Percentiles rank a stretch among this genome's conserved stretches.
Evolutionary conservation across 495 filamentous ascomycete genomes (phyloP).

Genomic region (Pseudoneurospora amorphoporcata): DNA sequence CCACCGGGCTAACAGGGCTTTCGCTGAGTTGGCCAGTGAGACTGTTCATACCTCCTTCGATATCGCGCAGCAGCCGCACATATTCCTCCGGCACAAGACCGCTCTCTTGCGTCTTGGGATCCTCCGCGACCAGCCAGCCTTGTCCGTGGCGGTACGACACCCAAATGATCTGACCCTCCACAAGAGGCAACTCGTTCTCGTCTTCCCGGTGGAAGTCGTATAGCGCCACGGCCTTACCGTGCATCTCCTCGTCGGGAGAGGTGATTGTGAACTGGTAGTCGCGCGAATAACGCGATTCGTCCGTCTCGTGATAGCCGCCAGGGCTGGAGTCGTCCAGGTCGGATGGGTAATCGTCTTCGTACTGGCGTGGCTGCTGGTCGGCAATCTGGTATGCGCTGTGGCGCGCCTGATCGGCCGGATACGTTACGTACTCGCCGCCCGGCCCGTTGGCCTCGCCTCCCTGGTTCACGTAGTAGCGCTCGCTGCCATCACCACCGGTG

Average conservation of each 20-base stretch:
- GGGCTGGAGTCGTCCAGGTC: constrained; percentile 51
- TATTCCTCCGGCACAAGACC: constrained; percentile 96
- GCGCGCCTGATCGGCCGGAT: constrained; percentile 54
- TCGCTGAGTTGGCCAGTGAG: constrained; percentile 34
- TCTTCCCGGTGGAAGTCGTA: constrained; percentile 94
- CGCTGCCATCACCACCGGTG: constrained; percentile 60
- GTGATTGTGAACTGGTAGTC: constrained; percentile 94
- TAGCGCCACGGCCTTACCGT: constrained; percentile 89
- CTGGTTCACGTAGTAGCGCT: constrained; percentile 68
- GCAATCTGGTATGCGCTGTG: constrained; percentile 37
- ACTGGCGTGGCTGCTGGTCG: constrained; percentile 42
- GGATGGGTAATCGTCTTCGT: constrained; percentile 42
- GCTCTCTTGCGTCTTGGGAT: constrained; percentile 75
- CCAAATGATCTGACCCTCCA: constrained; percentile 92
- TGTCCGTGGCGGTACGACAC: constrained; percentile 93
- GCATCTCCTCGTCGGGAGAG: constrained; percentile 94
- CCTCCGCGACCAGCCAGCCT: constrained; percentile 94
- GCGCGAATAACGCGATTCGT: constrained; percentile 65
- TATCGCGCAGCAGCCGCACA: constrained; percentile 83
- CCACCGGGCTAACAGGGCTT: constrained; percentile 32
- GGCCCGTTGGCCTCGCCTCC: constrained; percentile 60
- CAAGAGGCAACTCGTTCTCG: constrained; percentile 86
- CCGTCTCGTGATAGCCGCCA: constrained; percentile 36
- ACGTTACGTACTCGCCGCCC: constrained; percentile 72
- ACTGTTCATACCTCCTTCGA: constrained; percentile 57